Evolutionary conservation across 73 alveolate genomes (phyloP).

Genomic region (Paramecium octaurelia): DNA sequence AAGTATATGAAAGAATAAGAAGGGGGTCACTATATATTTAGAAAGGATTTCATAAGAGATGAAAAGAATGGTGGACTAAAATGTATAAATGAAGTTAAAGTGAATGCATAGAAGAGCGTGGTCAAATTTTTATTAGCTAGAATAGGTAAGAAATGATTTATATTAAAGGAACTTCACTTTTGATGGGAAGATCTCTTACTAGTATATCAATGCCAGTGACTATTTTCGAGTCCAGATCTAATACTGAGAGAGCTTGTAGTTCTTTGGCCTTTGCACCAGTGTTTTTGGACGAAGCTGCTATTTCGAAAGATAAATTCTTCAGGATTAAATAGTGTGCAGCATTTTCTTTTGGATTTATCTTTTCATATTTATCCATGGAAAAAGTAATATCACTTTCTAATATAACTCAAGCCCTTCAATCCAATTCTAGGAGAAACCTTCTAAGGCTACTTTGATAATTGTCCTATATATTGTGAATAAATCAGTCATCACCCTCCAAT

Average conservation of each 20-base stretch:
- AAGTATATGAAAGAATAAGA: not conserved
- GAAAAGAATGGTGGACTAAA: conserved; percentile 55
- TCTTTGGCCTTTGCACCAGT: conserved; percentile 70
- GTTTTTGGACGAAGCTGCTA: conserved; percentile 75
- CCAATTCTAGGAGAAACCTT: conserved; percentile 91
- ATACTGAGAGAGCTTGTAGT: conserved; percentile 70
- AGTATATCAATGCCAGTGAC: conserved; percentile 77
- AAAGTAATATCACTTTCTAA: conserved; percentile 6
- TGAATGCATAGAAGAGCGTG: conserved; percentile 66
- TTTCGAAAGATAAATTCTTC: conserved; percentile 56
- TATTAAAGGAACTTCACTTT: conserved; percentile 44
- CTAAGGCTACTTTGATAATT: conserved; percentile 73
- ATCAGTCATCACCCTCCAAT: conserved; percentile 72
- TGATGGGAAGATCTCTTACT: conserved; percentile 77
- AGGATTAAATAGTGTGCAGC: conserved; percentile 69
- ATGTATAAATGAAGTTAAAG: conserved; percentile 43
- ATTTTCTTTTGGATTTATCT: conserved; percentile 59
- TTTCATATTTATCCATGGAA: conserved; percentile 64
- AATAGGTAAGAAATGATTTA: conserved; percentile 52
- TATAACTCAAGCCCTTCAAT: conserved; percentile 75
- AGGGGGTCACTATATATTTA: conserved; percentile 19
- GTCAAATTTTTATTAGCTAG: conserved; percentile 66
- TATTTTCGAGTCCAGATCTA: conserved; percentile 75
- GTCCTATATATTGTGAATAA: conserved; percentile 68
- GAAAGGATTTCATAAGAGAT: conserved; percentile 37